Conservation (phyloP, 805 yeast species). For the Ogataea pini region DNA sequence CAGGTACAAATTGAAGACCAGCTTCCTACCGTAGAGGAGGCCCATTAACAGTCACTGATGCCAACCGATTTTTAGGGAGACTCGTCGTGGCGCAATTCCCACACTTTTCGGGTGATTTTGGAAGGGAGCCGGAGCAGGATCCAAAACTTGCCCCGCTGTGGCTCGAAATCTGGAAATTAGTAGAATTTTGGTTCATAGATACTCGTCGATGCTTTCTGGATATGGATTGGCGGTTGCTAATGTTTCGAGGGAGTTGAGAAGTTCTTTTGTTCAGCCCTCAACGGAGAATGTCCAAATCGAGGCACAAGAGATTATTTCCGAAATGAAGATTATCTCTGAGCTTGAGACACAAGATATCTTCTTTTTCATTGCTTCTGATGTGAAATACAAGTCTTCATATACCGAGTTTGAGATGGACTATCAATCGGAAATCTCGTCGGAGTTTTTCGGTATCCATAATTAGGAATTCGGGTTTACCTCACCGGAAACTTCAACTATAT, state of each 20-base stretch:
- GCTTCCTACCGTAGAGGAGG: constrained; percentile 85
- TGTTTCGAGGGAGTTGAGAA: constrained; percentile 59
- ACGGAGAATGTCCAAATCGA: constrained; percentile 40
- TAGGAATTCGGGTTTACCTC: constrained; percentile 74
- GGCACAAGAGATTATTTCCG: constrained; percentile 34
- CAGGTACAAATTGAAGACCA: constrained; percentile 88
- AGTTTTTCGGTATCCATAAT: constrained; percentile 57
- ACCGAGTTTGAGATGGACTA: constrained; percentile 67
- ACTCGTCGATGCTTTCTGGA: constrained; percentile 79
- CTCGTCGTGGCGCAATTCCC: constrained; percentile 75
- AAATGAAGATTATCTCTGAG: constrained; percentile 33
- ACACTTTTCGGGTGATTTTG: constrained; percentile 75
- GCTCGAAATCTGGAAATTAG: constrained; percentile 68
- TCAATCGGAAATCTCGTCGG: constrained; percentile 35
- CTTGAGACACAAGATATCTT: constrained; percentile 42
- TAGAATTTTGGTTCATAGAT: constrained; percentile 66
- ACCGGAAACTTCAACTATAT: constrained; percentile 19
- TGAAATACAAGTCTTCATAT: constrained; percentile 85
- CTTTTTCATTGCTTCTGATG: constrained; percentile 65
- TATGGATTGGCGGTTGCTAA: constrained; percentile 85
- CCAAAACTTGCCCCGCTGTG: constrained; percentile 78
- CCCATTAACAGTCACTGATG: constrained; percentile 82
- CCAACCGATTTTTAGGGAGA: constrained; percentile 71
- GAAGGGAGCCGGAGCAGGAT: constrained; percentile 86
- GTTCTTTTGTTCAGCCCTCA: constrained; percentile 64